Base-by-base conservation (phyloP, 2,329 filamentous ascomycete species). In the Thermothelomyces thermophilus region DNA sequence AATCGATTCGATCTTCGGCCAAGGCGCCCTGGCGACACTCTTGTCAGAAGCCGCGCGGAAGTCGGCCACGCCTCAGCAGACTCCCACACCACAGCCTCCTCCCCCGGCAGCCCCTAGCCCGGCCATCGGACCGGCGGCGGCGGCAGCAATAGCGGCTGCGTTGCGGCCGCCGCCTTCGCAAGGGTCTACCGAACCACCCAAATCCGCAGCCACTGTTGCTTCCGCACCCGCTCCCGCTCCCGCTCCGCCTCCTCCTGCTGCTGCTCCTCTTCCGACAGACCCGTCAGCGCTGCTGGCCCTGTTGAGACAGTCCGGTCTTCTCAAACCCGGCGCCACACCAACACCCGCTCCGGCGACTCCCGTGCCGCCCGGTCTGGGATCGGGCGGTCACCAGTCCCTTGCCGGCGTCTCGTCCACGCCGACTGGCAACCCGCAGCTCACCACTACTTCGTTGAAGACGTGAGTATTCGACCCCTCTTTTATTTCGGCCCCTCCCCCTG, bases 241-340 rank as follows among this genome's bases (percentile, higher is more conserved):
- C 30, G 14, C 9, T 9, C 30, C 30, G 9, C 13, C 33, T n/a
- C 16, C 33, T n/a, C 13, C 33, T 35, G 8, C 33, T n/a, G 7
- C 33, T 13, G 24, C 36, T 8, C 31, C 62, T 40, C 59, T 71
- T 37, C 57, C 71, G 37, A 55, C 70, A 54, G 70, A 74, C 42
- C 77, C 83, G 16, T 71, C 78, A 63, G 76, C 81, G 20, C 67
- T 90, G 20, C 70, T 90, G 55, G 82, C 83, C 16, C 80, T 82
- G 62, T 71, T 90, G 50, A 76, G 84, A 51, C 78, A 80, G 53
- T 82, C 83, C 7, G 86, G 86, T 17, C 73, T 90, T 51, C 69
- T 90, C 26, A 64, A 63, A 68, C 61, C 41, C 55, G 31, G 57
- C 47, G 22, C 55, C 56, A 34, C 64, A 44, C 26, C 68, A 70